Base-by-base conservation (phyloP, 164 flowering plant species). In the Cinnamomum micranthum region DNA sequence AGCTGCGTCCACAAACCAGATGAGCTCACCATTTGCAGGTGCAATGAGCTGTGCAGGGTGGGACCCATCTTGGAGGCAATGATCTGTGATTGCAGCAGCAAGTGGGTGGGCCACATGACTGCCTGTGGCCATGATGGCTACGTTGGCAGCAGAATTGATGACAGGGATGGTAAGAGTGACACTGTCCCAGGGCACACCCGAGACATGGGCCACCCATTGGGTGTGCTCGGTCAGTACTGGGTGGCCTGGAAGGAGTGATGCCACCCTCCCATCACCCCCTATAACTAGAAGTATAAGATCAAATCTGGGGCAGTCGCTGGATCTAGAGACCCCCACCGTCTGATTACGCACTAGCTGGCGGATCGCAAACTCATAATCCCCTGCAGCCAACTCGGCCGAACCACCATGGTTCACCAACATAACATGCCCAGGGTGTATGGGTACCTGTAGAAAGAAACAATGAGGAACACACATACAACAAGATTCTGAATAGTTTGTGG, bases 321-420 rank as follows among this genome's bases (percentile, higher is more conserved):
- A 65, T 15, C 51, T 75, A 25, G 82, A 82, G 13, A 77, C 85
- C 12, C 50, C 74, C 65, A 85, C 73, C 23, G 78, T 79, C 27
- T 84, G 85, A 27, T 79, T 81, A 65, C 82, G 77, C 7, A 85
- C 85, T 2, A 71, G 77, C 78, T 85, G 84, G 11, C 85, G 71
- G 76, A 85, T 81, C 59, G 33, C 73, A 73, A 79, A 85, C 62
- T 81, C 83, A 75, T 82, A 85, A 20, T 79, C 77, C 33, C 77
- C 80, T 1, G 87, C 85, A 33, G 87, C 82, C 23, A 72, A 20
- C 76, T 82, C 85, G 1, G 76, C 87, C 6, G 85, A 31, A 10
- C 70, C 75, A 0, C 79, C 62, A 31, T 77, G 77, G 67, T 70
- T 81, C 71, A 84, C 77, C 0, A 84, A 75, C 12, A 69, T 76